Evolutionary conservation across 371 early-diverging fungal genomes (phyloP).

Genomic region (Mucor velutinosus): DNA sequence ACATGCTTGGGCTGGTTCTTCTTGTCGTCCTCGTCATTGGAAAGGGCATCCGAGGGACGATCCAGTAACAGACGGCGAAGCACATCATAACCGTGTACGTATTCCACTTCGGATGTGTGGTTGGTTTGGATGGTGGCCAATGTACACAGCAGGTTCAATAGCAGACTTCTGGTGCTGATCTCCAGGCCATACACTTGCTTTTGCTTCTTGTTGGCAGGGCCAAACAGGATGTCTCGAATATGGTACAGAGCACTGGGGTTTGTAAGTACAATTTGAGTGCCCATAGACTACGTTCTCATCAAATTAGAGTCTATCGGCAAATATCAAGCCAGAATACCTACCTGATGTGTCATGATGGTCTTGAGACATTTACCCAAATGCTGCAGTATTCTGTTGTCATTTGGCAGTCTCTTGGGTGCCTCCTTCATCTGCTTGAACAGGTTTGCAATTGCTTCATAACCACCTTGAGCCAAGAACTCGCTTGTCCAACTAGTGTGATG

Average conservation of each 20-base stretch:
- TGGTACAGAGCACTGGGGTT: constrained; percentile 39
- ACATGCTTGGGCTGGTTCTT: constrained; percentile 15
- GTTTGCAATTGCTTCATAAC: constrained; percentile 44
- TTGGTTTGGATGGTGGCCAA: constrained; percentile 44
- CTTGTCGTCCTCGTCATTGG: constrained; percentile 21
- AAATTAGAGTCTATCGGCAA: not conserved
- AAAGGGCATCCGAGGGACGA: constrained; percentile 26
- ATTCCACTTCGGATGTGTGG: constrained; percentile 20
- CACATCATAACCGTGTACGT: constrained; percentile 54
- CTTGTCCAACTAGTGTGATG: constrained; percentile 45
- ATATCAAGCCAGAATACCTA: not conserved
- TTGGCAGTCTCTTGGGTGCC: constrained; percentile 36
- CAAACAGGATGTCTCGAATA: constrained; percentile 52
- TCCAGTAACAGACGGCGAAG: constrained; percentile 44
- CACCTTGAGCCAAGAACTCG: constrained; percentile 46
- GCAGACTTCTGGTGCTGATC: constrained; percentile 37
- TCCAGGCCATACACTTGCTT: constrained; percentile 45
- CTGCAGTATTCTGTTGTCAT: constrained; percentile 44
- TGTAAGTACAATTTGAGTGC: constrained; percentile 40
- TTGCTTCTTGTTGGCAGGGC: constrained; percentile 40
- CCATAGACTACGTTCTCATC: constrained; percentile 19
- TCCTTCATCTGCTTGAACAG: constrained; percentile 47
- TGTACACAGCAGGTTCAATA: constrained; percentile 46
- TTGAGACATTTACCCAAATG: constrained; percentile 50
- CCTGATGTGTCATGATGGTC: constrained; percentile 52